Evolutionary conservation across 176 grass and related monocot genomes (phyloP).

Genomic region (Juncus inflexus): DNA sequence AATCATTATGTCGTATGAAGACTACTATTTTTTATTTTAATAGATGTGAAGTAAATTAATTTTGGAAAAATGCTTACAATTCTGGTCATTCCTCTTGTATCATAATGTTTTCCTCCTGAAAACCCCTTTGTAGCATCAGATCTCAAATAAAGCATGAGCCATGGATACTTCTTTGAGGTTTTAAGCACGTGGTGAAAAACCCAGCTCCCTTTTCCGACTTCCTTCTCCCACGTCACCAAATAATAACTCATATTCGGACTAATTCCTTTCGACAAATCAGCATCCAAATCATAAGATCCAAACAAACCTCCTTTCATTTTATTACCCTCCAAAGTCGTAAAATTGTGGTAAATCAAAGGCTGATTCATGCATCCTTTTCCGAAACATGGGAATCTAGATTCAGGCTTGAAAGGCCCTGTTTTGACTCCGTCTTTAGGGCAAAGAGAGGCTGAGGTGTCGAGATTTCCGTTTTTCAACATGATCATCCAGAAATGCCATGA

Average conservation of each 20-base stretch:
- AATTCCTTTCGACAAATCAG: background rate
- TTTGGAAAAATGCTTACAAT: constrained; percentile 44
- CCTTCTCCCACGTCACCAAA: constrained; percentile 83
- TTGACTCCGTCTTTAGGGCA: constrained; percentile 67
- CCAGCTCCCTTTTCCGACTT: constrained; percentile 48
- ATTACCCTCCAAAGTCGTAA: constrained; percentile 39
- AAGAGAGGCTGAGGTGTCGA: constrained; percentile 60
- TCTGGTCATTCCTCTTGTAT: constrained; percentile 90
- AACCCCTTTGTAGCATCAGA: constrained; percentile 82
- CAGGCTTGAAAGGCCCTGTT: constrained; percentile 50
- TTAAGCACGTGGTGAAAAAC: constrained; percentile 71
- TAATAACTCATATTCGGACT: constrained; percentile 35
- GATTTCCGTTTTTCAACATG: constrained; percentile 96
- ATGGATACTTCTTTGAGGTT: constrained; percentile 67
- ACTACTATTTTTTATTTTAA: background rate
- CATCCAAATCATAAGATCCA: constrained; percentile 71
- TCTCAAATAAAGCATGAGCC: constrained; percentile 89
- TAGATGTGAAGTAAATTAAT: constrained; percentile 9
- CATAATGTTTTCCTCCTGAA: constrained; percentile 93
- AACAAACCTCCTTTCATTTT: constrained; percentile 51
- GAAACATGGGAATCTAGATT: constrained; percentile 64
- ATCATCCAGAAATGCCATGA: constrained; percentile 98
- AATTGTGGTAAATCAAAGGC: constrained; percentile 75
- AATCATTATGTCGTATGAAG: background rate
- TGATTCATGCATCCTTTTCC: constrained; percentile 94